A percentile compares a stretch with the other conserved stretches of the same genome.
These are phyloP conservation scores for Mayamaea pseudoterrestris DNA, from an alignment of 108 stramenopile genomes.

Conservation along the genomic window DNA sequence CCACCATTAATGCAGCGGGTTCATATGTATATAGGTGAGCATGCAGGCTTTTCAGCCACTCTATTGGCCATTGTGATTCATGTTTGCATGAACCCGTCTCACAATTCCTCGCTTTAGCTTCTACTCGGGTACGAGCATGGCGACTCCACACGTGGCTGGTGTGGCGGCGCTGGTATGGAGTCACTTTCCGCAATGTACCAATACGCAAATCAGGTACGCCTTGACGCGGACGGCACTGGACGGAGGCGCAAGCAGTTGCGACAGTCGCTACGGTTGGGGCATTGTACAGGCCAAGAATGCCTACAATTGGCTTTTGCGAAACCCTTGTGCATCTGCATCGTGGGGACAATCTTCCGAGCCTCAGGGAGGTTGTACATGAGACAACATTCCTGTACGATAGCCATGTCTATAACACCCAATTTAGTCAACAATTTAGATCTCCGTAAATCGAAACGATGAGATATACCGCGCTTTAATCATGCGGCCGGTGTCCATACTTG, in stretches of 20 bases:
- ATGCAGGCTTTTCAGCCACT: too few species aligned
- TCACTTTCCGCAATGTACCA: neutral
- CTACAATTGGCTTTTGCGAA: neutral
- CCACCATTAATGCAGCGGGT: neutral
- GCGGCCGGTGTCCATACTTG: too few species aligned
- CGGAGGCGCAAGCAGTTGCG: neutral
- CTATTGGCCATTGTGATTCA: constrained; percentile 20
- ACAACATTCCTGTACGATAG: too few species aligned
- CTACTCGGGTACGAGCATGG: constrained; percentile 39
- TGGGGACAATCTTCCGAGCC: too few species aligned
- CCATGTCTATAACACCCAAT: too few species aligned
- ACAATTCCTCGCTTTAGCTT: neutral
- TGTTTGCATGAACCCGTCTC: too few species aligned
- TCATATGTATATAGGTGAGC: constrained; percentile 4
- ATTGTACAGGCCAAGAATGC: neutral
- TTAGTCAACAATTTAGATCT: too few species aligned
- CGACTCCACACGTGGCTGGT: constrained; percentile 58
- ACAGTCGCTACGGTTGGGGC: neutral
- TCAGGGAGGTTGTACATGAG: too few species aligned
- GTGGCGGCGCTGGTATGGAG: constrained; percentile 34
- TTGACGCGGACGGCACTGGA: neutral
- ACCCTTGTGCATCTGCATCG: neutral
- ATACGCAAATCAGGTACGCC: neutral
- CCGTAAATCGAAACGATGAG: too few species aligned
- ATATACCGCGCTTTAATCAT: too few species aligned